A percentile compares a stretch with the other conserved stretches of the same genome.
Conservation (phyloP, 441 rosid genomes). For the Hypseocharis bilobata region DNA sequence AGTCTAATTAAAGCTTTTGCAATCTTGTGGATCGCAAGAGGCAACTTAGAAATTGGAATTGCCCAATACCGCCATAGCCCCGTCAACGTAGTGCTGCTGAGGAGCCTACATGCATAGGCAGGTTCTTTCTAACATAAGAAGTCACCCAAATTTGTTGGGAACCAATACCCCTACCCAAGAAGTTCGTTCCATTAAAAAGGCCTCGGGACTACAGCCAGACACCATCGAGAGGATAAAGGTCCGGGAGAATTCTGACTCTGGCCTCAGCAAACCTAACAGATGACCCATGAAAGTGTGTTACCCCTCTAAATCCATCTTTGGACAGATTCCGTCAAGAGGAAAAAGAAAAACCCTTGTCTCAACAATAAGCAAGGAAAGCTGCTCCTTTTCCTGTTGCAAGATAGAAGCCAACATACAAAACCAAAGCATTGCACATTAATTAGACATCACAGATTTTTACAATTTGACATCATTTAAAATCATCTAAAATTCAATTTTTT, state of each 20-base stretch:
- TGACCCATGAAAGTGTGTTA: not conserved
- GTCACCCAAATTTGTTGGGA: not conserved
- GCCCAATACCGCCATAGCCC: too few species aligned
- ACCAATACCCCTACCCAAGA: not conserved
- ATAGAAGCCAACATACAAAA: not conserved
- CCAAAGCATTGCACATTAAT: not conserved
- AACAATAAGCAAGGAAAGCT: not conserved
- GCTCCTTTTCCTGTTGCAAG: not conserved
- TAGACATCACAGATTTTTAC: not conserved
- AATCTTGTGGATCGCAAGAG: too few species aligned
- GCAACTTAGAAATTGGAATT: too few species aligned
- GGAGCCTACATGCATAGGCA: not conserved
- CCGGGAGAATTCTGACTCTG: not conserved
- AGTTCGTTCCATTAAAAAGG: too few species aligned
- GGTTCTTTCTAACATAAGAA: not conserved
- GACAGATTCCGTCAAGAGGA: not conserved
- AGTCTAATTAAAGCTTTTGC: too few species aligned
- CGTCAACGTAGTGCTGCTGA: not conserved
- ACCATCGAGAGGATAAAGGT: not conserved
- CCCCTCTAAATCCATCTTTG: not conserved
- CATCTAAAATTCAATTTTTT: too few species aligned
- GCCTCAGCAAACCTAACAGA: not conserved
- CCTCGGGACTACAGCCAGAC: not conserved
- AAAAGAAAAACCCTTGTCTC: too few species aligned
- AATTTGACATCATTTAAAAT: not conserved